Conservation (phyloP, 306 rosid species). For the Lablab purpureus region DNA sequence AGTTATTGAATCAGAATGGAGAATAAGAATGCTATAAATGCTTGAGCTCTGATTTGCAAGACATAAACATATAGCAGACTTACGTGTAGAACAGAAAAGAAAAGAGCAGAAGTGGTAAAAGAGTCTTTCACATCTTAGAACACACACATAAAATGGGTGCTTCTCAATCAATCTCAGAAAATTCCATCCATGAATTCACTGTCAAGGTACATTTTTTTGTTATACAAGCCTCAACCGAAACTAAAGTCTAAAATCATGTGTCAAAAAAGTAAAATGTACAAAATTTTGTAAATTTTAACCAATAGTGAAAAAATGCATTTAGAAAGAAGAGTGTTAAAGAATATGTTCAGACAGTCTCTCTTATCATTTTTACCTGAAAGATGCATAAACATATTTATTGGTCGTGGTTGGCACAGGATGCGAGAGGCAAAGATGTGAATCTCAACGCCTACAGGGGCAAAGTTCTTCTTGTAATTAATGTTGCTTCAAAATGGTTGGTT, state of each 20-base stretch:
- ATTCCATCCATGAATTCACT: constrained; percentile 79
- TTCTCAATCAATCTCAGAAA: constrained; percentile 65
- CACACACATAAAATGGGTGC: constrained; percentile 68
- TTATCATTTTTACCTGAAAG: not conserved
- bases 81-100: not conserved
- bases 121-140: constrained; percentile 9
- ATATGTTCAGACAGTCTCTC: no score
- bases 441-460: constrained; percentile 76
- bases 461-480: constrained; percentile 87
- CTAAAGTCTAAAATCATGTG: not conserved
- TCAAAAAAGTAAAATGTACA: not conserved
- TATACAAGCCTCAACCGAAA: not conserved
- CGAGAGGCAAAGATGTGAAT: constrained; percentile 73
- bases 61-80: constrained; percentile 1
- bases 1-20: not conserved
- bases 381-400: constrained; percentile 21
- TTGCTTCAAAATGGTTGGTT: constrained; percentile 91
- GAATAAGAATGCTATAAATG: constrained; percentile 45
- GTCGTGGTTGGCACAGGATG: constrained; percentile 61
- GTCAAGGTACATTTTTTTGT: constrained; percentile 66
- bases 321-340: not conserved
- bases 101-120: not conserved
- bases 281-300: no score
- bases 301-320: no score
- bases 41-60: not conserved